Conservation (phyloP, 2,329 filamentous ascomycete genomes). For the Hymenoscyphus scutula region DNA sequence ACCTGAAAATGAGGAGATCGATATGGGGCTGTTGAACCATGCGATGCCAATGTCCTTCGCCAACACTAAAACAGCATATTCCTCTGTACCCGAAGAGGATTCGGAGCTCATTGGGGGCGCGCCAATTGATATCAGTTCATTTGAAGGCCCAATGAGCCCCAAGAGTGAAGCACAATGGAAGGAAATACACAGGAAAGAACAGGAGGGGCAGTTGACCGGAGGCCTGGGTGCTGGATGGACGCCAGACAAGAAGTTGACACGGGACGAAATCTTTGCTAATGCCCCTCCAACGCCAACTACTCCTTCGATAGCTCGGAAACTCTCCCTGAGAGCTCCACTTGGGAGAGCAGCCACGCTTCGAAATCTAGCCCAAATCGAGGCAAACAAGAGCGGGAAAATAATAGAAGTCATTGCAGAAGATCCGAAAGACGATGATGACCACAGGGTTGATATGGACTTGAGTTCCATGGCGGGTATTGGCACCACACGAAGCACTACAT, state of each 20-base stretch:
- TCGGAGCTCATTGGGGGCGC: conserved; percentile 19
- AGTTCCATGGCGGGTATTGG: conserved; percentile 29
- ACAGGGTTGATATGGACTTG: conserved; percentile 27
- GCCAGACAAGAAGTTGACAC: conserved; percentile 47
- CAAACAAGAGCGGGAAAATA: conserved; percentile 57
- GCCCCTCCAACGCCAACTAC: conserved; percentile 18
- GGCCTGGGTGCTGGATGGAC: conserved; percentile 55
- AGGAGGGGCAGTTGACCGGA: conserved; percentile 54
- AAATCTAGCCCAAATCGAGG: conserved; percentile 54
- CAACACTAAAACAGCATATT: conserved; percentile 24
- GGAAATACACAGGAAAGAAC: conserved; percentile 42
- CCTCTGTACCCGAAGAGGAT: conserved; percentile 25
- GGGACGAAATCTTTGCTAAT: conserved; percentile 48
- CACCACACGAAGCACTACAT: conserved; percentile 19
- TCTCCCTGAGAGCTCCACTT: conserved; percentile 27
- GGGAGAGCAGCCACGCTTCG: conserved; percentile 44
- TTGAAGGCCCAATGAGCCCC: conserved; percentile 26
- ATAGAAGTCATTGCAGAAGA: conserved; percentile 57
- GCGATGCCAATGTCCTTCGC: conserved; percentile 28
- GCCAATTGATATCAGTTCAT: conserved; percentile 31
- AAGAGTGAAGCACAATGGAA: conserved; percentile 24
- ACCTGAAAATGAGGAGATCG: conserved; percentile 33
- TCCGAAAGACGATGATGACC: conserved; percentile 10
- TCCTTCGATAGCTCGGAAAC: conserved; percentile 20
- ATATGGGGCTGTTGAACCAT: conserved; percentile 31